A percentile compares a stretch with the other conserved stretches of the same genome.
Evolutionary conservation across 768 basidiomycete genomes (phyloP).

Genomic region (Lactifluus volemus): DNA sequence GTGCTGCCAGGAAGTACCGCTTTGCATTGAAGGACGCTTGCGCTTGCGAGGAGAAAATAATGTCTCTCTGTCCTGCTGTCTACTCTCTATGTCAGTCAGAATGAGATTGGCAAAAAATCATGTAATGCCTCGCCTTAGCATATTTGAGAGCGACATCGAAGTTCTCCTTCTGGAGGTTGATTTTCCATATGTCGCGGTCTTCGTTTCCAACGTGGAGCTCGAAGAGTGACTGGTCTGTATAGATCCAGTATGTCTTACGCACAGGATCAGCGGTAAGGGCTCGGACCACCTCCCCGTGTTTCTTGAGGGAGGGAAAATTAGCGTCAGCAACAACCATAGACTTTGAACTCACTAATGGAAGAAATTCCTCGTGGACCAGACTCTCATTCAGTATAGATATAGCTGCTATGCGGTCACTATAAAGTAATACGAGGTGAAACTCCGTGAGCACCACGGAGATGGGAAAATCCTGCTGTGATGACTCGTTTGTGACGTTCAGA

Average conservation of each 20-base stretch:
- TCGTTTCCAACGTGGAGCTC: constrained; percentile 84
- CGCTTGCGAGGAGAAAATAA: constrained; percentile 77
- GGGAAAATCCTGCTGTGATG: constrained; percentile 39
- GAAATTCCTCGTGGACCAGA: constrained; percentile 70
- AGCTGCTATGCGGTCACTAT: constrained; percentile 66
- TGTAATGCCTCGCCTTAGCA: constrained; percentile 52
- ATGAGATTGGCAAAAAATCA: background rate
- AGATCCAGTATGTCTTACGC: constrained; percentile 89
- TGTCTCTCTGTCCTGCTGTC: constrained; percentile 84
- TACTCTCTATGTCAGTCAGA: constrained; percentile 25
- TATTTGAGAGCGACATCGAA: constrained; percentile 75
- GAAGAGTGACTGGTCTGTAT: constrained; percentile 80
- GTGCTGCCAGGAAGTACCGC: constrained; percentile 85
- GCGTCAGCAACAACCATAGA: background rate
- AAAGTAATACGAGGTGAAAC: constrained; percentile 86
- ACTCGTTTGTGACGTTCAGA: constrained; percentile 23
- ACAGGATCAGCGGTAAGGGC: constrained; percentile 80
- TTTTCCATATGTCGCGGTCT: constrained; percentile 90
- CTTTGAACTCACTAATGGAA: constrained; percentile 58
- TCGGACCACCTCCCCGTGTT: constrained; percentile 60
- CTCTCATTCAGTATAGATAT: constrained; percentile 76
- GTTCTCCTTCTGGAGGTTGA: constrained; percentile 70
- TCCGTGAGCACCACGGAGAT: constrained; percentile 78
- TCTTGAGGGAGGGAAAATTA: constrained; percentile 35
- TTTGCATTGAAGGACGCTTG: constrained; percentile 69